Base-by-base conservation (phyloP, 2,329 filamentous ascomycete species). In the Lecanicillium sp. region DNA sequence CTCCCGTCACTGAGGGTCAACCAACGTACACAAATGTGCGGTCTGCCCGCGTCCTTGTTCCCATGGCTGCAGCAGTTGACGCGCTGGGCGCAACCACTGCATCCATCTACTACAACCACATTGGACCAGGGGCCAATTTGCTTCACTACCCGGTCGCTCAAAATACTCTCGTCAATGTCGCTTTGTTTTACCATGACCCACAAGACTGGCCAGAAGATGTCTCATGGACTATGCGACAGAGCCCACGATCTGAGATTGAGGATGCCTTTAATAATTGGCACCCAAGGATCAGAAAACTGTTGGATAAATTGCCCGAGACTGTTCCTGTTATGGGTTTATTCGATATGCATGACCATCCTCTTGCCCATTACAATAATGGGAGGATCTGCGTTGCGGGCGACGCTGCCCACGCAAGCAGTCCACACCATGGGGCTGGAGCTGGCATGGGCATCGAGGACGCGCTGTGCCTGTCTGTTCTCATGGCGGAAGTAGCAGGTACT, bases 391-490 rank as follows among this genome's bases (percentile, higher is more conserved):
- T 81, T 3, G 54, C 77, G 1, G 79, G 78, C 13, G 78, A 83
- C 49, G 76, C 78, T 0, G 79, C 78, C 0, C 78, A 82, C 50
- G 76, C 76, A 0, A 72, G 72, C 29, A 73, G 75, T 1, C 78
- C 78, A 0, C 71, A 76, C 29, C 71, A 77, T 30, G 77, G 76
- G 0, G 68, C 76, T 2, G 77, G 77, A 3, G 69, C 72, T 0
- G 74, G 72, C 2, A 67, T 79, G 49, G 72, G 70, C 2, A 71
- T 81, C 41, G 72, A 77, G 45, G 73, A 77, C 42, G 60, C 57
- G 2, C 59, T 59, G 13, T 55, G 68, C 3, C 49, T 69, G 2
- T 62, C 66, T 0, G 60, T 65, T 4, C 50, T 79, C 0, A 56
- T 80, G 0, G 64, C 61, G 1, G 60, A 69, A 22, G 59, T 61